A percentile compares a stretch with the other conserved stretches of the same genome.
phyloP scores from a whole-genome alignment of 148 eudicot genomes.

The Amaranthus hypochondriacus region DNA sequence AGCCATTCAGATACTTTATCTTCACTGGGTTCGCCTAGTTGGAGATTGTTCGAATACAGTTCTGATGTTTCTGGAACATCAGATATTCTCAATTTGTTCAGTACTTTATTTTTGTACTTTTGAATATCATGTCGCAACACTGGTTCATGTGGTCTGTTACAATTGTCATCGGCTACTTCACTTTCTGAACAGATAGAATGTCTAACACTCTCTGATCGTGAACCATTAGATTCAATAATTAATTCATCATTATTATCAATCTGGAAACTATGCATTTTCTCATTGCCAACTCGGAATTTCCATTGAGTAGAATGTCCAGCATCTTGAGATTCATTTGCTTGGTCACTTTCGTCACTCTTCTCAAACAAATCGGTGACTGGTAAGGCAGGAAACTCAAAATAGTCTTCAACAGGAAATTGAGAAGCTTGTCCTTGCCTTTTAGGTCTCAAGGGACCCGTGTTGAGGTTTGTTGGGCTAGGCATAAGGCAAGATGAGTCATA shows the following conservation, averaged over 20 bases:
- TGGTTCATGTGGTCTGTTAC: constrained; percentile 26
- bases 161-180: constrained; percentile 35
- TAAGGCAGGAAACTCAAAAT: constrained; percentile 82
- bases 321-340: constrained; percentile 36
- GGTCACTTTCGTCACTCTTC: constrained; percentile 39
- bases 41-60: constrained; percentile 36
- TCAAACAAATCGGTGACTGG: constrained; percentile 83
- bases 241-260: constrained; percentile 70
- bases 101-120: constrained; percentile 46
- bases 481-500: constrained; percentile 55
- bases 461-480: constrained; percentile 45
- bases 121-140: constrained; percentile 35
- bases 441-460: constrained; percentile 35
- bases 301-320: constrained; percentile 38
- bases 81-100: constrained; percentile 55
- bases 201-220: constrained; percentile 28
- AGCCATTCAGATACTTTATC: constrained; percentile 96
- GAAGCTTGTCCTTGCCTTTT: constrained; percentile 44
- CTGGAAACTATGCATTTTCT: constrained; percentile 68
- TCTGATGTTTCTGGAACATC: constrained; percentile 54
- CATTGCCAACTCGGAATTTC: constrained; percentile 37
- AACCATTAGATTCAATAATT: constrained; percentile 61
- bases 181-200: constrained; percentile 41
- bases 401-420: constrained; percentile 43
- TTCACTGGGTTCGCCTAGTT: constrained; percentile 40